Percentiles rank a stretch among this genome's conserved stretches.
Evolutionary conservation across 2,329 filamentous ascomycete genomes (phyloP).

Genomic region (Trichoderma afroharzianum): DNA sequence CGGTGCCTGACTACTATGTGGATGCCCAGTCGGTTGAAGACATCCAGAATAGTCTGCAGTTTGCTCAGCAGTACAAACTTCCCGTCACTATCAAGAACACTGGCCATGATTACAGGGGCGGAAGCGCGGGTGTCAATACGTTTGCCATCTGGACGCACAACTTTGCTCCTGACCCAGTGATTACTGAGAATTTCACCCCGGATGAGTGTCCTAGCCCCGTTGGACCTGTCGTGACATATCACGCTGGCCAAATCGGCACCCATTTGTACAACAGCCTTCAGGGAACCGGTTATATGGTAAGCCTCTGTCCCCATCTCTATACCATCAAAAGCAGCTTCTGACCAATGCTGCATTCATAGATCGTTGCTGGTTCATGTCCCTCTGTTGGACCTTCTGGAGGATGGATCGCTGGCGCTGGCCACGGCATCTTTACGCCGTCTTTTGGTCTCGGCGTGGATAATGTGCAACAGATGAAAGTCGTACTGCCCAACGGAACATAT

Average conservation of each 20-base stretch:
- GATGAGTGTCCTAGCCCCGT: neutral
- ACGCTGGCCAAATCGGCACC: neutral
- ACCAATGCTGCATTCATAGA: neutral
- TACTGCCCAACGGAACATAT: conserved; percentile 42
- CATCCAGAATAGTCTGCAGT: conserved; percentile 4
- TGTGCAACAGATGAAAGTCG: conserved; percentile 28
- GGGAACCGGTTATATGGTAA: neutral
- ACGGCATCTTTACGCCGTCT: conserved; percentile 43
- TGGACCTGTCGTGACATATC: neutral
- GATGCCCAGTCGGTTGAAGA: neutral
- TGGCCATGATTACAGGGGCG: conserved; percentile 16
- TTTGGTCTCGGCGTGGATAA: conserved; percentile 42
- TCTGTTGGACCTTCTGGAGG: conserved; percentile 29
- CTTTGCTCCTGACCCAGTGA: neutral
- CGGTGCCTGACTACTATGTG: neutral
- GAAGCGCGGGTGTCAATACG: conserved; percentile 7
- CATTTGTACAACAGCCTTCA: neutral
- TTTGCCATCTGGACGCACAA: conserved; percentile 18
- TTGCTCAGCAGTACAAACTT: conserved; percentile 8
- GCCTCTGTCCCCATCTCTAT: neutral
- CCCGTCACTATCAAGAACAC: conserved; percentile 17
- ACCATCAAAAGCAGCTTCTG: neutral
- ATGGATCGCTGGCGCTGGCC: conserved; percentile 42
- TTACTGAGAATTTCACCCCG: conserved; percentile 9
- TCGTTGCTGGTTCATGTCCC: conserved; percentile 8